These are phyloP conservation scores for Dillenia suffruticosa DNA, from an alignment of 164 flowering plant genomes.

Conservation along the genomic window DNA sequence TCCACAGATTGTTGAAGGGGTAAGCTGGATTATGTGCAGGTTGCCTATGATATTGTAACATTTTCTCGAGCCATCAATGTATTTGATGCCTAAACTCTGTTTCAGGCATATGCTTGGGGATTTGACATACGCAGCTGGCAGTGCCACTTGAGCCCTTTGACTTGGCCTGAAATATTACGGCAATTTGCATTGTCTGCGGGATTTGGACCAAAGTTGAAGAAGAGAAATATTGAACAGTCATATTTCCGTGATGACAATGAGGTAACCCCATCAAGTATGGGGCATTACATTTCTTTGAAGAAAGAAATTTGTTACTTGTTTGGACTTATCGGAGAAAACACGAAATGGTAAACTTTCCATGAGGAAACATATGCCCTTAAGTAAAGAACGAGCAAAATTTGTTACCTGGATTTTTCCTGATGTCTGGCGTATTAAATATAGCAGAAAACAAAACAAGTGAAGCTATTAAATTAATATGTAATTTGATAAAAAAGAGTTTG, in stretches of 20 bases:
- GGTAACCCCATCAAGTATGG: slow-evolving; percentile 20
- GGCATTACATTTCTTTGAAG: too few species aligned
- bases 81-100: slow-evolving; percentile 4
- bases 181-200: slow-evolving; percentile 87
- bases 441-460: too few species aligned
- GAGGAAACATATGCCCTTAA: too few species aligned
- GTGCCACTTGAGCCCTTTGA: slow-evolving; percentile 63
- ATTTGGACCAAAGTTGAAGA: slow-evolving; percentile 78
- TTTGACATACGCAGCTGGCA: slow-evolving; percentile 89
- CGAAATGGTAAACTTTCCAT: too few species aligned
- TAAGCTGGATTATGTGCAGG: slow-evolving; percentile 18
- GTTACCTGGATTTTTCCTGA: too few species aligned
- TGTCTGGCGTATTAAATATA: too few species aligned
- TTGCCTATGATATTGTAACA: neutral
- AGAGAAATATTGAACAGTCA: slow-evolving; percentile 34
- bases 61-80: neutral
- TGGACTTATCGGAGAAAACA: too few species aligned
- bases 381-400: too few species aligned
- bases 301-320: too few species aligned
- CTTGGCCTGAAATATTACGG: slow-evolving; percentile 93
- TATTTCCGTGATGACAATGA: slow-evolving; percentile 66
- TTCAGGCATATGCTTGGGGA: slow-evolving; percentile 97
- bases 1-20: slow-evolving; percentile 93
- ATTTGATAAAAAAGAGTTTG: too few species aligned
- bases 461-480: too few species aligned